Percentiles rank a stretch among this genome's conserved stretches.
phyloP scores from a whole-genome alignment of 176 grass and related monocot genomes.

The Avena eriantha region DNA sequence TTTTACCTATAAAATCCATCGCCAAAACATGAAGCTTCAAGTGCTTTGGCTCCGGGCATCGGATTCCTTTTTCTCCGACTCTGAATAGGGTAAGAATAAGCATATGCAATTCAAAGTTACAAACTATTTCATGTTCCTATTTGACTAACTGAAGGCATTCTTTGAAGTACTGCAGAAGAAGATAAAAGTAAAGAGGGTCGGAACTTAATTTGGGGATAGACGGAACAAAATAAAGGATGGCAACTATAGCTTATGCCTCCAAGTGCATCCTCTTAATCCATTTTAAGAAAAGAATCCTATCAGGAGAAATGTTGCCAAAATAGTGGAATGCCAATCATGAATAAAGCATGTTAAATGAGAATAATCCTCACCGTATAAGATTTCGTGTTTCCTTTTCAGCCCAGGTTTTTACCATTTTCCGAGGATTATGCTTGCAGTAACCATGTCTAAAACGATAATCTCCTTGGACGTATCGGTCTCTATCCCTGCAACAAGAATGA shows the following conservation, averaged over 20 bases:
- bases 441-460: slow-evolving; percentile 99
- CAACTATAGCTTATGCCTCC: slow-evolving; percentile 5
- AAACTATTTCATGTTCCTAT: neutral
- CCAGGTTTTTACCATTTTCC: slow-evolving; percentile 99
- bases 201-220: neutral
- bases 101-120: neutral
- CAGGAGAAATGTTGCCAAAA: neutral
- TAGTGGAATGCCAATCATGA: slow-evolving; percentile 1
- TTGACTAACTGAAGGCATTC: slow-evolving; percentile 1
- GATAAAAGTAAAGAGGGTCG: neutral
- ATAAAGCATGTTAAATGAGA: slow-evolving; percentile 12
- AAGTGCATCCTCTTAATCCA: neutral
- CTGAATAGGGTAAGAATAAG: slow-evolving; percentile 52
- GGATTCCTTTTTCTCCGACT: slow-evolving; percentile 84
- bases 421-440: slow-evolving; percentile 98
- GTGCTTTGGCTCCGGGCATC: slow-evolving; percentile 66
- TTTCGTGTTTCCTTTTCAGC: slow-evolving; percentile 98
- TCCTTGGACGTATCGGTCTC: slow-evolving; percentile 96
- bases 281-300: slow-evolving; percentile 4
- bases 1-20: slow-evolving; percentile 97
- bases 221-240: neutral
- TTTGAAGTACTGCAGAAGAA: neutral
- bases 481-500: slow-evolving; percentile 75
- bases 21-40: slow-evolving; percentile 94
- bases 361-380: slow-evolving; percentile 66